Percentiles rank a stretch among this genome's conserved stretches.
Evolutionary conservation across 352 stramenopile genomes (phyloP).

Genomic region (Globisporangium parvum): DNA sequence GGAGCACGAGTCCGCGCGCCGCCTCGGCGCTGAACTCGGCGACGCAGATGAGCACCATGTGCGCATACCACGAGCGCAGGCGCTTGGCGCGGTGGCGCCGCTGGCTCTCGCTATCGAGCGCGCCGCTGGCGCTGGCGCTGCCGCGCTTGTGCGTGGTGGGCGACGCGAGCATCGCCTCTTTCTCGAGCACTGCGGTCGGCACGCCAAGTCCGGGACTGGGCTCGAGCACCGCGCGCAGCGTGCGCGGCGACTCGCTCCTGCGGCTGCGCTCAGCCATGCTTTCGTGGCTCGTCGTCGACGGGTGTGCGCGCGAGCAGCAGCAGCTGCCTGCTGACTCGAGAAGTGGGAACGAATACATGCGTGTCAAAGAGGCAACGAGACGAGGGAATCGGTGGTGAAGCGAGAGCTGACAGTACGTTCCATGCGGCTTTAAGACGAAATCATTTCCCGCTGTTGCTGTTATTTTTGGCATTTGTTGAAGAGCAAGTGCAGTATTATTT

Average conservation of each 20-base stretch:
- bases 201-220: conserved; percentile 1
- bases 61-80: conserved; percentile 37
- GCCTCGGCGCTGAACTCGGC: conserved; percentile 57
- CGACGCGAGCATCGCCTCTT: conserved; percentile 2
- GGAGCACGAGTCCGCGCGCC: conserved; percentile 51
- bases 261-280: conserved; percentile 30
- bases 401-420: too few species aligned
- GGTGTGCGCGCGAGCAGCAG: too few species aligned
- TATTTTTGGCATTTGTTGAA: too few species aligned
- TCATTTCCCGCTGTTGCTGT: too few species aligned
- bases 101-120: neutral
- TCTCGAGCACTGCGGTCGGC: conserved; percentile 1
- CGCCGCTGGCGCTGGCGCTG: neutral
- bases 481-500: too few species aligned
- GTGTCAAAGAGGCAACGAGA: too few species aligned
- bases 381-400: too few species aligned
- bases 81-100: neutral
- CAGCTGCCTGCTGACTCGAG: too few species aligned
- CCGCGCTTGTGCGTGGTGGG: neutral
- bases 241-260: neutral
- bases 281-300: too few species aligned
- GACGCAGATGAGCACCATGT: conserved; percentile 52
- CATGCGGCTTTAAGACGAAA: too few species aligned
- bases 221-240: neutral
- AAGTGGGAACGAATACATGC: too few species aligned